Base-by-base conservation (phyloP, 306 rosid genomes). In the Medicago arabica region DNA sequence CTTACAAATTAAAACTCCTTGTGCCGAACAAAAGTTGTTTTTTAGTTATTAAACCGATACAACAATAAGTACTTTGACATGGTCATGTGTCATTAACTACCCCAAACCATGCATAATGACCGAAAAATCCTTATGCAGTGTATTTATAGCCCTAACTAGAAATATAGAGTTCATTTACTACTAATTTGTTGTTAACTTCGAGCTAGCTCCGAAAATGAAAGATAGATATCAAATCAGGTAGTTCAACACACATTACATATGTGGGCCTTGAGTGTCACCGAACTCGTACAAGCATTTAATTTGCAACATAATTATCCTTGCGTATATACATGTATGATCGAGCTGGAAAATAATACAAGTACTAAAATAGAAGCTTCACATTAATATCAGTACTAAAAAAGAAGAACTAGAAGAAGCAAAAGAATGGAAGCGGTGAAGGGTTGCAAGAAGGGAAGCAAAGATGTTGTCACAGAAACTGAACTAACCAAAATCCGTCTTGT, bases 401-500 rank as follows among this genome's bases (percentile, higher is more conserved):
- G 23, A 21, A 21, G 23, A 21, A 21, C 23, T 1, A 23, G 28
- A 23, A 23, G 28, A 23, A 23, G 28, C 28, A 23, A 23, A 23
- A 23, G 8, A 23, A 69, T 69, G 74, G 74, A 69, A 23, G 28
- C 15, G 5, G 25, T 15, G 60, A 58, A 40, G 16, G 55, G 61
- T 47, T 57, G 44, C 6, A 9, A 47, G 39, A 61, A 19, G 59
- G 63, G 66, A 51, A 9, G 69, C 23, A 54, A 66, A 81, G 69
- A 61, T 47, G 64, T 8, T 6, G 65, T 17, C 0, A 66, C 21
- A 64, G 69, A 70, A 14, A 17, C 39, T 54, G 88, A 82, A 72
- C 19, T 82, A 17, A 11, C 36, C 38, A 82, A 72, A 63, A 79
- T 85, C 16, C 36, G 53, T 61, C 80, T 82, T 8, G 47, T 85